Percentiles rank a stretch among this genome's conserved stretches.
Conservation (phyloP, 2,329 filamentous ascomycete genomes). For the Penicillium sp. region DNA sequence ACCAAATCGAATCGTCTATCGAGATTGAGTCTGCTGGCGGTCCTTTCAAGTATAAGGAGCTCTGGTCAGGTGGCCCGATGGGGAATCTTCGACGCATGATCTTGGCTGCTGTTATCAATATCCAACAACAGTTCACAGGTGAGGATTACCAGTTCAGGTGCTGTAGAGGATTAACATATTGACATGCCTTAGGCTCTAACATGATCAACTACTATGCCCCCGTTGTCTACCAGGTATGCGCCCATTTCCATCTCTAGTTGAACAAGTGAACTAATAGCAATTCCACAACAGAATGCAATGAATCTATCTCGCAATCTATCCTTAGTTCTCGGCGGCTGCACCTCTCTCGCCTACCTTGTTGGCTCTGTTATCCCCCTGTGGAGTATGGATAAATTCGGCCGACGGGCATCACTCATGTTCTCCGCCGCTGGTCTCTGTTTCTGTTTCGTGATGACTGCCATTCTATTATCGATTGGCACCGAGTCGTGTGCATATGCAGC, state of each 20-base stretch:
- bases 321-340: conserved; percentile 52
- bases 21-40: conserved; percentile 38
- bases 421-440: conserved; percentile 43
- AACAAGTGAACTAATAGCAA: not conserved
- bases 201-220: conserved; percentile 46
- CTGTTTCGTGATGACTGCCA: conserved; percentile 45
- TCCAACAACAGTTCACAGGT: conserved; percentile 40
- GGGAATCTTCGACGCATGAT: conserved; percentile 36
- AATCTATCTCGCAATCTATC: conserved; percentile 48
- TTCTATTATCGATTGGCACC: conserved; percentile 37
- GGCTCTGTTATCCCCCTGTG: conserved; percentile 44
- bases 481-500: conserved; percentile 40
- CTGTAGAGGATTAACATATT: not conserved
- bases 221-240: conserved; percentile 34
- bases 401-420: conserved; percentile 42
- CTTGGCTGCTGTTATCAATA: conserved; percentile 34
- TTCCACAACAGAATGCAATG: conserved; percentile 29
- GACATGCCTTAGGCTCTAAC: conserved; percentile 22
- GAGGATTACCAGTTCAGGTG: not conserved
- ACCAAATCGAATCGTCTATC: conserved; percentile 32
- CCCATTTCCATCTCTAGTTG: no score
- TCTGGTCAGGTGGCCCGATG: conserved; percentile 31
- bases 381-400: conserved; percentile 44
- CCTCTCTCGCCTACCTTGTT: conserved; percentile 41
- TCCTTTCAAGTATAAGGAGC: conserved; percentile 38